phyloP scores from a whole-genome alignment of 1,284 basidiomycete species.

The Heterobasidion occidentale region DNA sequence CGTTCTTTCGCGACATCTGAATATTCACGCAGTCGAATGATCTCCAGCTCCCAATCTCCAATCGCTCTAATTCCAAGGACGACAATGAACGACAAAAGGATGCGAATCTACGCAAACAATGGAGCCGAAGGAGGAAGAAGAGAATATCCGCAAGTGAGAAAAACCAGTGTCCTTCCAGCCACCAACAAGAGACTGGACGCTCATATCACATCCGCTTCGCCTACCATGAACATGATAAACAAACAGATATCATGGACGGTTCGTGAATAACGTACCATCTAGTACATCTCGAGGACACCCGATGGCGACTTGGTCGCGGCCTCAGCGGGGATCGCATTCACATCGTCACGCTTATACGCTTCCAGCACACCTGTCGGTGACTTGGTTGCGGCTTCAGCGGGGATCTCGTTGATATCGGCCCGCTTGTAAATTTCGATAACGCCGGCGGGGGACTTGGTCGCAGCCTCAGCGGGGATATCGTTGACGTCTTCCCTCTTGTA shows the following conservation, averaged over 20 bases:
- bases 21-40: not conserved
- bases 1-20: too few relatives aligned
- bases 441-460: slow-evolving; percentile 3
- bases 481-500: slow-evolving; percentile 8
- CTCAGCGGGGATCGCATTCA: slow-evolving; percentile 8
- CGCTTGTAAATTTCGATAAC: slow-evolving; percentile 4
- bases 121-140: slow-evolving; percentile 8
- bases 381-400: slow-evolving; percentile 16
- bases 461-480: slow-evolving; percentile 4
- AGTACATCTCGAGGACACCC: not conserved
- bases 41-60: slow-evolving; percentile 1
- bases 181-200: not conserved
- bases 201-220: not conserved
- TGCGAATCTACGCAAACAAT: slow-evolving; percentile 9
- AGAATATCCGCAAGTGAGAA: slow-evolving; percentile 6
- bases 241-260: too few relatives aligned
- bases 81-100: slow-evolving; percentile 6
- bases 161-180: slow-evolving; percentile 2
- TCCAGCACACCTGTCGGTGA: slow-evolving; percentile 11
- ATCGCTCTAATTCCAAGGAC: slow-evolving; percentile 2
- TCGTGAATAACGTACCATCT: not conserved
- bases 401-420: slow-evolving; percentile 13
- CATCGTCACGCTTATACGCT: slow-evolving; percentile 7
- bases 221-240: not conserved
- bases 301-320: slow-evolving; percentile 1